These are phyloP conservation scores for Fusarium tanahbumbuense DNA, from an alignment of 2,329 filamentous ascomycete species.

Conservation along the genomic window DNA sequence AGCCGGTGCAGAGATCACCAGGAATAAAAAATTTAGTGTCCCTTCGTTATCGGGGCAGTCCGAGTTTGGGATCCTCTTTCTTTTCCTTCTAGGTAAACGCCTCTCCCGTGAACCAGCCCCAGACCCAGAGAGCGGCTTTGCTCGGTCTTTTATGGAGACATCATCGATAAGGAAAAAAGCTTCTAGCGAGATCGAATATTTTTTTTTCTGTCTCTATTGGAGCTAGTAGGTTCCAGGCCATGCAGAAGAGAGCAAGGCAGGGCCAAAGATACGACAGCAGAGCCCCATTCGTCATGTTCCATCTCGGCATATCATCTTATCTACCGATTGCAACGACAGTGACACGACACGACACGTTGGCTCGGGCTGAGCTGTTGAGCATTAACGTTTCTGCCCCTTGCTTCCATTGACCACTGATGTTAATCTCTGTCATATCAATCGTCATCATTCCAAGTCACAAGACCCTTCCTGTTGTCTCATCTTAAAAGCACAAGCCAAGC, in stretches of 20 bases:
- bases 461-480: constrained; percentile 6
- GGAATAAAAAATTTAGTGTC: constrained; percentile 20
- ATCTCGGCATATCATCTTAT: constrained; percentile 37
- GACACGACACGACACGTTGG: neutral
- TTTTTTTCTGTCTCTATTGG: neutral
- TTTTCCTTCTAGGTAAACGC: constrained; percentile 33
- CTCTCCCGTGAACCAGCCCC: constrained; percentile 29
- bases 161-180: constrained; percentile 31
- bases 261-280: constrained; percentile 25
- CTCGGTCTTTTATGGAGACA: constrained; percentile 38
- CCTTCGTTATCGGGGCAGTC: constrained; percentile 26
- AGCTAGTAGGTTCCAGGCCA: constrained; percentile 14
- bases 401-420: neutral
- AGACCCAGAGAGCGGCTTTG: constrained; percentile 37
- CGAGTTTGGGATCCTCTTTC: constrained; percentile 12
- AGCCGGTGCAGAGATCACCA: constrained; percentile 6
- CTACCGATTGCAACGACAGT: constrained; percentile 17
- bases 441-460: constrained; percentile 29
- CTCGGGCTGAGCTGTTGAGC: neutral
- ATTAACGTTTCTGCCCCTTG: neutral
- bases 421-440: neutral
- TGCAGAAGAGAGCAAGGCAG: constrained; percentile 6
- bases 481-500: constrained; percentile 18
- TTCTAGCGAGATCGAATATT: constrained; percentile 33
- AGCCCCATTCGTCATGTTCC: constrained; percentile 35